Evolutionary conservation across 2,329 filamentous ascomycete species (phyloP).

Genomic region (Delphinella strobiligena): DNA sequence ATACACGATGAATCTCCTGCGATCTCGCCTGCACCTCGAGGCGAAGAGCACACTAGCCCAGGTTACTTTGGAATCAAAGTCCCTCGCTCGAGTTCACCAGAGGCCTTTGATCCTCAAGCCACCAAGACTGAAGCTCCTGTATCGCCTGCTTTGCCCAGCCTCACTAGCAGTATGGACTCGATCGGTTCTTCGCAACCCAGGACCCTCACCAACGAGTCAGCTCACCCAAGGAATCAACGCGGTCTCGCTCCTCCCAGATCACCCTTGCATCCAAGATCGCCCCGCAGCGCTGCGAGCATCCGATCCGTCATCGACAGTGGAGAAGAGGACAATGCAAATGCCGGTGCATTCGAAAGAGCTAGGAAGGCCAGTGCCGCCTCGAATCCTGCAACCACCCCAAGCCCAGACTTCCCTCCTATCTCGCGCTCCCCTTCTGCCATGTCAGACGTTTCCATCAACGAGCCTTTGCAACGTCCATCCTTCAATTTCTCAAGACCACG

Average conservation of each 20-base stretch:
- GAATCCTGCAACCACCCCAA: conserved; percentile 48
- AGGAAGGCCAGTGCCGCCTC: conserved; percentile 56
- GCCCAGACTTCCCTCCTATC: conserved; percentile 49
- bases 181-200: conserved; percentile 26
- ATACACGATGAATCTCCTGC: conserved; percentile 4
- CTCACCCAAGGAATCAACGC: conserved; percentile 17
- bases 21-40: conserved; percentile 1
- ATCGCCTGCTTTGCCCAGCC: conserved; percentile 26
- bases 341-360: conserved; percentile 24
- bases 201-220: conserved; percentile 28
- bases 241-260: conserved; percentile 21
- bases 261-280: conserved; percentile 29
- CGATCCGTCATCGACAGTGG: conserved; percentile 41
- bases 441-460: conserved; percentile 62
- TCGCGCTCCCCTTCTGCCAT: conserved; percentile 72
- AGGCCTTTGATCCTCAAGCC: conserved; percentile 29
- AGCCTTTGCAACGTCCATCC: conserved; percentile 53
- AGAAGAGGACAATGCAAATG: conserved; percentile 58
- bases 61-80: conserved; percentile 32
- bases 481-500: conserved; percentile 93
- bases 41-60: conserved; percentile 3
- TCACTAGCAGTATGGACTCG: conserved; percentile 23
- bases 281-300: conserved; percentile 31
- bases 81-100: conserved; percentile 33
- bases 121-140: conserved; percentile 30